A percentile compares a stretch with the other conserved stretches of the same genome.
Evolutionary conservation across 495 filamentous ascomycete species (phyloP).

Genomic region (Aspergillus homomorphus): DNA sequence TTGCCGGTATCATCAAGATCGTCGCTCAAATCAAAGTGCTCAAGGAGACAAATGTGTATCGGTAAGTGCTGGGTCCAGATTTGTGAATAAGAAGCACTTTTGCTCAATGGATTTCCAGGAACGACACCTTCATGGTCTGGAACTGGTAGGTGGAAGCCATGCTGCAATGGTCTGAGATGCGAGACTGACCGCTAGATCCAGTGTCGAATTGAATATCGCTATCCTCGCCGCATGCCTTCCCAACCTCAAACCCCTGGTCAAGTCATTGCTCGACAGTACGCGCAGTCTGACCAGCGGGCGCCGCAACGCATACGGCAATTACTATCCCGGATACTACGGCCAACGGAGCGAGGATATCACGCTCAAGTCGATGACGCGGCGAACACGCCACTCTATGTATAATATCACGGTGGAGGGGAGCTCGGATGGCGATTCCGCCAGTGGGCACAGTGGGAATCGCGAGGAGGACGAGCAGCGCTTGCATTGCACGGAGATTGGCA

Average conservation of each 20-base stretch:
- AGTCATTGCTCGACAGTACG: constrained; percentile 11
- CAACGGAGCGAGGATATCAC: not conserved
- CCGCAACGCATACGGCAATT: constrained; percentile 4
- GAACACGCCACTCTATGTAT: not conserved
- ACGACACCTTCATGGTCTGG: constrained; percentile 11
- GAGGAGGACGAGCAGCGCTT: not conserved
- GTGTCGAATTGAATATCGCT: constrained; percentile 13
- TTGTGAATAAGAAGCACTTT: not conserved
- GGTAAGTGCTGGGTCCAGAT: not conserved
- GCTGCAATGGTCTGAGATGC: not conserved
- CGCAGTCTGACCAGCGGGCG: constrained; percentile 9
- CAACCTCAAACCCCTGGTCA: constrained; percentile 13
- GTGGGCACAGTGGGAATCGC: not conserved
- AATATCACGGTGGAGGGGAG: not conserved
- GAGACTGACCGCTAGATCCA: not conserved
- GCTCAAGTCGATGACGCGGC: not conserved
- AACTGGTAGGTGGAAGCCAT: constrained; percentile 4
- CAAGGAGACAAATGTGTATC: constrained; percentile 32
- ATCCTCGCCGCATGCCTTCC: constrained; percentile 15
- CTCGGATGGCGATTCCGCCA: not conserved
- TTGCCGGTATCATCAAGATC: constrained; percentile 46
- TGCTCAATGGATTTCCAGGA: not conserved
- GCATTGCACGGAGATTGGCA: not conserved
- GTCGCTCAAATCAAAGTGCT: constrained; percentile 26
- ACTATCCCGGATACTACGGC: constrained; percentile 4